A percentile compares a stretch with the other conserved stretches of the same genome.
Conservation (phyloP, 2,329 filamentous ascomycete species). For the Talaromyces atroroseus region DNA sequence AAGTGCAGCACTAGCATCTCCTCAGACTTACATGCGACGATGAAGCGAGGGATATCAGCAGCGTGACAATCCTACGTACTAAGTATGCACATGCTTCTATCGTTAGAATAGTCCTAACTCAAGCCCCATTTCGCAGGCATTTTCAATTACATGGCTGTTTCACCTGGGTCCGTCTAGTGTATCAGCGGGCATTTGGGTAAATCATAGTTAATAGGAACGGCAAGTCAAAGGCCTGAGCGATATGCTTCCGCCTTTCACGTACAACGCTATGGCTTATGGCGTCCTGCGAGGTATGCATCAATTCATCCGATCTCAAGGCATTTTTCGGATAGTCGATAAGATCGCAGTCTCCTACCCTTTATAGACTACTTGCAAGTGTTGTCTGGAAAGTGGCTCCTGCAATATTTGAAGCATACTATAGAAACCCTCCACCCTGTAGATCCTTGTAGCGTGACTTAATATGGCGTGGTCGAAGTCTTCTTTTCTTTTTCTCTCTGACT, state of each 20-base stretch:
- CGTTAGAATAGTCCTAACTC: background rate
- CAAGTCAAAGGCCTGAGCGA: background rate
- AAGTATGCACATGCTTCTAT: slow-evolving; percentile 1
- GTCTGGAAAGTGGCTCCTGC: slow-evolving; percentile 1
- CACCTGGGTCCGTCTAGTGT: background rate
- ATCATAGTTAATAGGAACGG: background rate
- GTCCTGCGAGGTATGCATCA: background rate
- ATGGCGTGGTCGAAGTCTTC: background rate
- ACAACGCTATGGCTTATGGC: background rate
- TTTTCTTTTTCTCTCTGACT: background rate
- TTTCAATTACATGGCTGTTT: background rate
- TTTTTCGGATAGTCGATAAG: background rate
- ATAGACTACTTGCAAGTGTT: background rate
- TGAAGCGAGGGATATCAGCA: slow-evolving; percentile 12
- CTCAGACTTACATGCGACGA: background rate
- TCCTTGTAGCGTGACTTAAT: background rate
- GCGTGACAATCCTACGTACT: background rate
- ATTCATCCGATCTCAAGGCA: background rate
- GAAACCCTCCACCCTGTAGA: background rate
- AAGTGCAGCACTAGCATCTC: background rate
- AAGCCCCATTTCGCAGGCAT: background rate
- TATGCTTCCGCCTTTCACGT: background rate
- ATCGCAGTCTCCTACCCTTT: background rate
- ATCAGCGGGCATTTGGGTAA: background rate
- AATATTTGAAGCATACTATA: background rate